Evolutionary conservation across 345 rosid genomes (phyloP).

Genomic region (Ailanthus altissimus): DNA sequence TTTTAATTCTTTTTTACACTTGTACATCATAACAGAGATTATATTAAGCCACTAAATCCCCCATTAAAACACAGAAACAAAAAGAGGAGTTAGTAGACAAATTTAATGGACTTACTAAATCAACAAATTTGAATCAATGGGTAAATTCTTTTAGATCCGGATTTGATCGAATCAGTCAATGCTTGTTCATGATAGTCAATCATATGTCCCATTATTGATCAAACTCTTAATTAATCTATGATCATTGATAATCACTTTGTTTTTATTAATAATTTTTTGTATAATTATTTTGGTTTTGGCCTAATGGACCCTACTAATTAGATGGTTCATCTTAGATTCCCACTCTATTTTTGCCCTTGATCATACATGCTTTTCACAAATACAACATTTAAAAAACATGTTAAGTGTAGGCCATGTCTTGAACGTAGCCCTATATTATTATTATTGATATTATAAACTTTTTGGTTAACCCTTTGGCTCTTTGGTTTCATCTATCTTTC

Average conservation of each 20-base stretch:
- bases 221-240: neutral
- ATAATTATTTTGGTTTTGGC: neutral
- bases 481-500: conserved; percentile 31
- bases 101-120: neutral
- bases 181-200: neutral
- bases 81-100: neutral
- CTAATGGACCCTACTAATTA: conserved; percentile 19
- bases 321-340: conserved; percentile 33
- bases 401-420: conserved; percentile 26
- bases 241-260: neutral
- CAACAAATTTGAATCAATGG: neutral
- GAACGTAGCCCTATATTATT: conserved; percentile 9
- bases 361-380: neutral
- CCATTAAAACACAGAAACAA: neutral
- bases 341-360: conserved; percentile 10
- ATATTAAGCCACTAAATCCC: neutral
- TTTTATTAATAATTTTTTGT: neutral
- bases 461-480: neutral
- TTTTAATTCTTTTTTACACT: too few species aligned
- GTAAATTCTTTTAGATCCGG: neutral
- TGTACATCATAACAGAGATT: neutral
- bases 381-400: conserved; percentile 4
- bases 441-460: neutral
- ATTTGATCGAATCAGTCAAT: neutral
- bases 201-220: neutral